These are phyloP conservation scores for Citrullus mucosospermus DNA, from an alignment of 306 rosid species.

Conservation along the genomic window DNA sequence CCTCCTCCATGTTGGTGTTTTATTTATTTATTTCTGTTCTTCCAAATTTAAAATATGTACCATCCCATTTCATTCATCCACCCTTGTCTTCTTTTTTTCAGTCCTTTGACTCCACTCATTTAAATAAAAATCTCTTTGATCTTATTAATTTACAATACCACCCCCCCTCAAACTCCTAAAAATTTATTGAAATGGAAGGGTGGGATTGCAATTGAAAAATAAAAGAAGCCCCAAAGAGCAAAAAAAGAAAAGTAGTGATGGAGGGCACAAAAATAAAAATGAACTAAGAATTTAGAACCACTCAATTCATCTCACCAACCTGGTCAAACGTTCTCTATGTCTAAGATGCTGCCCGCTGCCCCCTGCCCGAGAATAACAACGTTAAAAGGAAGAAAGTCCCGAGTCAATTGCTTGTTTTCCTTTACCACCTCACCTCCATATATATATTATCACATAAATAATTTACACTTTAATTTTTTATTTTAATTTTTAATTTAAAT, in stretches of 20 bases:
- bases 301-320: conserved; percentile 58
- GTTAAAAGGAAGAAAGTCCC: conserved; percentile 14
- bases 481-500: too few relatives aligned
- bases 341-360: conserved; percentile 1
- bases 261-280: conserved; percentile 40
- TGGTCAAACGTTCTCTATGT: conserved; percentile 31
- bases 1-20: not conserved
- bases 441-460: not conserved
- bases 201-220: not conserved
- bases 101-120: not conserved
- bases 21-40: not conserved
- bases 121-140: not conserved
- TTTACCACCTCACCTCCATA: conserved; percentile 34
- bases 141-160: not conserved
- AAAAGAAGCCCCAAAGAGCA: not conserved
- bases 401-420: conserved; percentile 35
- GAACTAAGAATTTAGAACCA: conserved; percentile 22
- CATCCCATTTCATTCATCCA: not conserved
- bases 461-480: too few relatives aligned
- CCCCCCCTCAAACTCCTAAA: not conserved
- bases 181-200: not conserved
- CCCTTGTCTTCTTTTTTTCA: not conserved
- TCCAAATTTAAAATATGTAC: not conserved
- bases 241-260: conserved; percentile 13
- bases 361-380: not conserved